Conservation (phyloP, 139 green algal species). For the Asterochloris erici region DNA sequence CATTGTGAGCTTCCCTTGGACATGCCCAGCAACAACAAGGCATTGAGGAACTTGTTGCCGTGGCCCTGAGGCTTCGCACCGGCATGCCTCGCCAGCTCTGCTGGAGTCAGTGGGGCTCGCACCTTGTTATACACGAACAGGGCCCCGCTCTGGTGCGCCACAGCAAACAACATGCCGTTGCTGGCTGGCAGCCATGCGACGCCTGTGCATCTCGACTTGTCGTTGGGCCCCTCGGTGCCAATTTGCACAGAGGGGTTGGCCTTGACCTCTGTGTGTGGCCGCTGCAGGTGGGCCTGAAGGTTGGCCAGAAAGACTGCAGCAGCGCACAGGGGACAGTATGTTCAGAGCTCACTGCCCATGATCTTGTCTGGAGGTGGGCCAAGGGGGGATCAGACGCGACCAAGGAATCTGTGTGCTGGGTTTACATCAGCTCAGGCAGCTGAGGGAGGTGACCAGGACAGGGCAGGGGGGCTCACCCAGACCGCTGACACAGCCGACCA, state of each 20-base stretch:
- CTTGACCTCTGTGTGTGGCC: constrained; percentile 20
- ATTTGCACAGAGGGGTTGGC: constrained; percentile 33
- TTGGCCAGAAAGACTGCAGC: constrained; percentile 63
- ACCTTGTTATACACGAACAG: constrained; percentile 74
- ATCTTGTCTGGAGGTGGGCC: too few species aligned
- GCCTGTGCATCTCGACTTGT: constrained; percentile 31
- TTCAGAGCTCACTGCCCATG: neutral
- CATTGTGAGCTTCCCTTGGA: neutral
- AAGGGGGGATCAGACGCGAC: too few species aligned
- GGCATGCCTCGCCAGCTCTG: neutral
- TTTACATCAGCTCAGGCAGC: too few species aligned
- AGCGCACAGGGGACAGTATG: neutral
- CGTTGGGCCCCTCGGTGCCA: constrained; percentile 38
- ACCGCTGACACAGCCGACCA: too few species aligned
- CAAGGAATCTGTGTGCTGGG: too few species aligned
- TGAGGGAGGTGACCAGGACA: too few species aligned
- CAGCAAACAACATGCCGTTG: constrained; percentile 46
- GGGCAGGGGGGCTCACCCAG: too few species aligned
- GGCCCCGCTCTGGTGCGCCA: constrained; percentile 48
- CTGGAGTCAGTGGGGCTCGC: neutral
- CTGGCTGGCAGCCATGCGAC: constrained; percentile 58
- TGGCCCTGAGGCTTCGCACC: neutral
- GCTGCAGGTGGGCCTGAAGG: constrained; percentile 49
- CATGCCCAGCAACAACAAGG: neutral
- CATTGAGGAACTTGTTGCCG: neutral